Conservation (phyloP, 164 flowering plant species). For the Vitis riparia region DNA sequence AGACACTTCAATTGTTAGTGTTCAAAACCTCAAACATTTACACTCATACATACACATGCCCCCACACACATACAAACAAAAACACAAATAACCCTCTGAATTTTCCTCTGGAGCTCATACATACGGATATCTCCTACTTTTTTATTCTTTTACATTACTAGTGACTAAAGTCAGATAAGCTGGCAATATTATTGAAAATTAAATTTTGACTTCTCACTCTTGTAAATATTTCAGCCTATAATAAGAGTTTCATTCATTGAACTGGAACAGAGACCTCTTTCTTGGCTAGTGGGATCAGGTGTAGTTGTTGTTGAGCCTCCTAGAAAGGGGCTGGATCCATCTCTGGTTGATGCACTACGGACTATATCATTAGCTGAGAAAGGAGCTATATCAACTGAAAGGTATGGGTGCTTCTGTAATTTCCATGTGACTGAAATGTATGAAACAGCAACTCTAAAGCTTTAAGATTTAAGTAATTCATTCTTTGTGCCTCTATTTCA, state of each 20-base stretch:
- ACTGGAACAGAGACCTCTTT: conserved; percentile 63
- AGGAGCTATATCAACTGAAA: conserved; percentile 42
- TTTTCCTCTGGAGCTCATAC: too few relatives aligned
- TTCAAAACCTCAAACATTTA: conserved; percentile 3
- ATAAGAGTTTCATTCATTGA: too few relatives aligned
- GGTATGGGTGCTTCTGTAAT: conserved; percentile 33
- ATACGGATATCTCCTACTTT: not conserved
- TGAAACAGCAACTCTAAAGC: too few relatives aligned
- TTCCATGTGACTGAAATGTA: not conserved
- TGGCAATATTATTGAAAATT: too few relatives aligned
- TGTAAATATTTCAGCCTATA: too few relatives aligned
- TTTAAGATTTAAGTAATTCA: not conserved
- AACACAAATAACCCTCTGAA: too few relatives aligned
- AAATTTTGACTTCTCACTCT: too few relatives aligned
- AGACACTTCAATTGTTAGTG: conserved; percentile 76
- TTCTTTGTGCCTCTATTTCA: conserved; percentile 14
- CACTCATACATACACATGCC: not conserved
- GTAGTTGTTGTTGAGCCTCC: conserved; percentile 96
- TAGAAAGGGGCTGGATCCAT: conserved; percentile 81
- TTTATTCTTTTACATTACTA: too few relatives aligned
- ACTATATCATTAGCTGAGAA: conserved; percentile 36
- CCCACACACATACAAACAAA: too few relatives aligned
- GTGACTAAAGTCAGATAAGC: too few relatives aligned
- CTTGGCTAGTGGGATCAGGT: conserved; percentile 87
- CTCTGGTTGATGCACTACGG: conserved; percentile 59